These are phyloP conservation scores for Citrus sinensis DNA, from an alignment of 345 rosid genomes.

Conservation along the genomic window DNA sequence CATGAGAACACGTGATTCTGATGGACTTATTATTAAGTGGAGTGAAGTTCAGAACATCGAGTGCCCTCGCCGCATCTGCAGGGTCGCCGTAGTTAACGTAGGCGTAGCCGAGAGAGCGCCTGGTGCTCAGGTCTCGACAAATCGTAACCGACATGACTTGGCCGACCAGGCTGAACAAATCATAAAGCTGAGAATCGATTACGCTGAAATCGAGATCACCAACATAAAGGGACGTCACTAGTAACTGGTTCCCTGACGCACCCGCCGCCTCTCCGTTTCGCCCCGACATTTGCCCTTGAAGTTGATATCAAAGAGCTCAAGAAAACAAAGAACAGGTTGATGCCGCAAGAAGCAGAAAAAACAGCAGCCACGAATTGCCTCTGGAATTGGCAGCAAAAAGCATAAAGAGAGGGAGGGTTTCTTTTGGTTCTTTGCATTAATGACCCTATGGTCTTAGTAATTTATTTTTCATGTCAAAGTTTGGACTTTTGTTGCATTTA, in stretches of 20 bases:
- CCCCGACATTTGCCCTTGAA: constrained; percentile 32
- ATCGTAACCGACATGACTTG: constrained; percentile 76
- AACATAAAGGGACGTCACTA: constrained; percentile 63
- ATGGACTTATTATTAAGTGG: not conserved
- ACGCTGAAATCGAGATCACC: constrained; percentile 73
- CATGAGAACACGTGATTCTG: not conserved
- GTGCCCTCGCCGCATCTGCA: not conserved
- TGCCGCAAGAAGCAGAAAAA: too few species aligned
- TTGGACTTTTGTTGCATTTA: too few species aligned
- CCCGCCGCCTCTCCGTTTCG: constrained; percentile 38
- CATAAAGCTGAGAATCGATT: constrained; percentile 69
- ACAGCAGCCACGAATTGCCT: too few species aligned
- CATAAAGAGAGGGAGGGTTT: too few species aligned
- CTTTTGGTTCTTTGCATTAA: too few species aligned
- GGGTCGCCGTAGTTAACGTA: not conserved
- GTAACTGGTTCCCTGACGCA: constrained; percentile 28
- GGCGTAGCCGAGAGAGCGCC: constrained; percentile 79
- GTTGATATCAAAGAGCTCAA: not conserved
- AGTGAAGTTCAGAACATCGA: not conserved
- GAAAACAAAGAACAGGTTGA: too few species aligned
- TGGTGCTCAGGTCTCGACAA: constrained; percentile 67
- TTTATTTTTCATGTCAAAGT: too few species aligned
- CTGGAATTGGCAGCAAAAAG: too few species aligned
- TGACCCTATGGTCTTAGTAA: too few species aligned
- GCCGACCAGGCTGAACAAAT: constrained; percentile 66